Evolutionary conservation across 257 asterid species (phyloP).

Genomic region (Solanum chilense): DNA sequence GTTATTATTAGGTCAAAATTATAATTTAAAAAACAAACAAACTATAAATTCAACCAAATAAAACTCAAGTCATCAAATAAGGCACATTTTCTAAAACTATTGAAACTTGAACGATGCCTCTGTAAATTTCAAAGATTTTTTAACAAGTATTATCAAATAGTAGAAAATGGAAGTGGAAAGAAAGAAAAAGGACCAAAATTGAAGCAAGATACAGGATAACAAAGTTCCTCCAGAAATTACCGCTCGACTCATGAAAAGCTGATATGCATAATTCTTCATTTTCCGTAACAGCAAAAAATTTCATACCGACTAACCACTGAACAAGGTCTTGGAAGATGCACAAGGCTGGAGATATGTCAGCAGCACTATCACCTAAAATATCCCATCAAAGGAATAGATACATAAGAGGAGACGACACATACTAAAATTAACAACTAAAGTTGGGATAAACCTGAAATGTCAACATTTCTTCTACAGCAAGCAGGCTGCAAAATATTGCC

Average conservation of each 20-base stretch:
- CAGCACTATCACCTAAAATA: constrained; percentile 30
- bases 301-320: constrained; percentile 56
- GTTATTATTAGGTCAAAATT: not conserved
- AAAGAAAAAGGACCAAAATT: not conserved
- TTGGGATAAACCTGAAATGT: constrained; percentile 42
- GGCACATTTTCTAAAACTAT: not conserved
- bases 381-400: not conserved
- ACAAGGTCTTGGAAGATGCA: constrained; percentile 70
- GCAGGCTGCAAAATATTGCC: constrained; percentile 43
- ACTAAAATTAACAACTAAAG: not conserved
- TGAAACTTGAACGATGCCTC: not conserved
- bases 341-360: constrained; percentile 22
- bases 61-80: not conserved
- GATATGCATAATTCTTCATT: constrained; percentile 33
- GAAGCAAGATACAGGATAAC: not conserved
- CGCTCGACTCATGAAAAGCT: constrained; percentile 65
- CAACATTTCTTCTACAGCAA: constrained; percentile 45
- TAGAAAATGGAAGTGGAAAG: not conserved
- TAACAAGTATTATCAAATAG: not conserved
- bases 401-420: not conserved
- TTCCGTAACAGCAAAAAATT: constrained; percentile 37
- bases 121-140: not conserved
- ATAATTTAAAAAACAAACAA: not conserved
- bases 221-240: constrained; percentile 28
- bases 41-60: not conserved